Conservation (phyloP, 176 grass and related monocot genomes). For the Melocanna baccifera region DNA sequence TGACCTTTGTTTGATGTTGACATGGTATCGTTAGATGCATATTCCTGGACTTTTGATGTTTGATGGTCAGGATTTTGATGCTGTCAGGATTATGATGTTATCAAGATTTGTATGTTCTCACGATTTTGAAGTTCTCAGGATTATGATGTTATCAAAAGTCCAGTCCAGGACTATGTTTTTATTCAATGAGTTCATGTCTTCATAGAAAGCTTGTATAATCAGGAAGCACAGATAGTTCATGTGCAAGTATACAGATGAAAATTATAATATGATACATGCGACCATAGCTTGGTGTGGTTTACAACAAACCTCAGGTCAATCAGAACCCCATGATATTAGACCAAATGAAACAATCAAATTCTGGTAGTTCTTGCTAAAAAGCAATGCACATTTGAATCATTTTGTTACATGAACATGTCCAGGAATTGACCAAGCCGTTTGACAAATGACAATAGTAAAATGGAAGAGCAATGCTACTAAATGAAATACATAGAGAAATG, state of each 20-base stretch:
- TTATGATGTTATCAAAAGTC: too few relatives aligned
- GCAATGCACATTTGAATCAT: background rate
- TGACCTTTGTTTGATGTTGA: too few relatives aligned
- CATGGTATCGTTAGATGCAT: too few relatives aligned
- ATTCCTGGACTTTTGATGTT: too few relatives aligned
- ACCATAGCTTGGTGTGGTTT: background rate
- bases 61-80: too few relatives aligned
- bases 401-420: constrained; percentile 71
- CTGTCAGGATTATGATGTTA: too few relatives aligned
- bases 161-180: too few relatives aligned
- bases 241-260: background rate
- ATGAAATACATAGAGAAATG: constrained; percentile 20
- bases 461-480: background rate
- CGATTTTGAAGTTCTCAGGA: too few relatives aligned
- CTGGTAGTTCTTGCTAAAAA: background rate
- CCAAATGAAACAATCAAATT: background rate
- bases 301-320: background rate
- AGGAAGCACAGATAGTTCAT: background rate
- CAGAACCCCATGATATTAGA: background rate
- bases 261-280: background rate
- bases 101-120: too few relatives aligned
- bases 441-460: background rate
- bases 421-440: constrained; percentile 38
- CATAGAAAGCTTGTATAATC: background rate
- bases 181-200: background rate